A percentile compares a stretch with the other conserved stretches of the same genome.
Evolutionary conservation across 345 rosid genomes (phyloP).

Genomic region (Durio zibethinus): DNA sequence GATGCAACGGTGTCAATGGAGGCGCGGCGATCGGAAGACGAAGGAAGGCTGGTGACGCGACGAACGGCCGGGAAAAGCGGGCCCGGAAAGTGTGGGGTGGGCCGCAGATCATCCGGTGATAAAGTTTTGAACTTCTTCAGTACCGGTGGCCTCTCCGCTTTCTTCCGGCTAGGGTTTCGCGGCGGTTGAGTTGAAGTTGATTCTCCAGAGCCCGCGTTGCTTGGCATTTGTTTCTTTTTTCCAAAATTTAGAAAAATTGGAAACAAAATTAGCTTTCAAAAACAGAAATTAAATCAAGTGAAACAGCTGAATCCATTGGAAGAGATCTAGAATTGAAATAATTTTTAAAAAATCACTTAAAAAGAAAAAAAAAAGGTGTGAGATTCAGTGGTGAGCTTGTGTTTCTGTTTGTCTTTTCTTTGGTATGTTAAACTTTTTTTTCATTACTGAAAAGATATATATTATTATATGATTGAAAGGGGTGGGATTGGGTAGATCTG

Average conservation of each 20-base stretch:
- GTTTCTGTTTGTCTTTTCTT: background rate
- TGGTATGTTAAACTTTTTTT: too few relatives aligned
- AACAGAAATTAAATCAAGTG: background rate
- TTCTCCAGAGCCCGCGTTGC: constrained; percentile 1
- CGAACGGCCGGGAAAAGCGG: constrained; percentile 61
- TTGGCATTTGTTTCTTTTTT: background rate
- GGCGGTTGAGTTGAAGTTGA: background rate
- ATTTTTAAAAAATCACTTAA: too few relatives aligned
- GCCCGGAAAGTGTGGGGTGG: constrained; percentile 53
- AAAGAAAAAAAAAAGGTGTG: background rate
- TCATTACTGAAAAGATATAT: background rate
- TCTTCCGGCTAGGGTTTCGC: constrained; percentile 20
- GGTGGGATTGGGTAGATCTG: constrained; percentile 15
- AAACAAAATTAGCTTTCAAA: background rate
- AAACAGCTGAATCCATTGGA: background rate
- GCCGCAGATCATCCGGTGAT: constrained; percentile 23
- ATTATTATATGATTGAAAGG: background rate
- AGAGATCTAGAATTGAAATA: background rate
- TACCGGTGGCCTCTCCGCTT: constrained; percentile 51
- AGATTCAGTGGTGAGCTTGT: constrained; percentile 1
- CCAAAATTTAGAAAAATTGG: background rate
- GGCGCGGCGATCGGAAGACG: constrained; percentile 38
- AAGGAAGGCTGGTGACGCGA: constrained; percentile 31
- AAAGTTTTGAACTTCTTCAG: constrained; percentile 48
- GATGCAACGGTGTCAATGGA: constrained; percentile 21